phyloP scores from a whole-genome alignment of 495 filamentous ascomycete genomes.

The Lasiosphaeria miniovina region DNA sequence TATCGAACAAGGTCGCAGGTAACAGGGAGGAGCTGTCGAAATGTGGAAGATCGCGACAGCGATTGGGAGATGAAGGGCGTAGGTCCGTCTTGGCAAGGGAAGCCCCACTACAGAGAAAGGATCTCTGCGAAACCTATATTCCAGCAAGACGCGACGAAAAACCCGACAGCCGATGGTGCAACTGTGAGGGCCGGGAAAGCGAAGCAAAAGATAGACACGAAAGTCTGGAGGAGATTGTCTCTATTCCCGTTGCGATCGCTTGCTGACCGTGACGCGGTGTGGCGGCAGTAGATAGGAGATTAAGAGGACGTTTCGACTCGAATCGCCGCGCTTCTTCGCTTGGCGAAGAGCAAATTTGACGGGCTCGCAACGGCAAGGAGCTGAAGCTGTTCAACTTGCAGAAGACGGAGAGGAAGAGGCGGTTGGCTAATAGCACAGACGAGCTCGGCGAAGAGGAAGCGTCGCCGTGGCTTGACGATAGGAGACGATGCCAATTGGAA shows the following conservation, averaged over 20 bases:
- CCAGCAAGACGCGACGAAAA: slow-evolving; percentile 8
- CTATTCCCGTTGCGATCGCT: background rate
- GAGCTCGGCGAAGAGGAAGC: slow-evolving; percentile 11
- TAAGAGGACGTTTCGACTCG: slow-evolving; percentile 8
- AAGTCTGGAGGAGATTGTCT: background rate
- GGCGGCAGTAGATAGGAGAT: slow-evolving; percentile 2
- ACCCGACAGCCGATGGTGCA: slow-evolving; percentile 8
- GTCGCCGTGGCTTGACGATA: slow-evolving; percentile 5
- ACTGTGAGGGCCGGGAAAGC: slow-evolving; percentile 9
- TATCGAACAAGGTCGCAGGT: slow-evolving; percentile 35
- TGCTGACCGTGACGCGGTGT: background rate
- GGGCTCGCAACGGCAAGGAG: slow-evolving; percentile 6
- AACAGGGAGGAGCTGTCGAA: background rate
- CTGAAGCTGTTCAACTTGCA: slow-evolving; percentile 12
- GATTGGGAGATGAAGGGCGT: slow-evolving; percentile 4
- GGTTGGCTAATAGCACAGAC: slow-evolving; percentile 3
- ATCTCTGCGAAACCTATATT: background rate
- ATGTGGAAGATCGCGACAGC: background rate
- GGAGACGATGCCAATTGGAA: slow-evolving; percentile 16
- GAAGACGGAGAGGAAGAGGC: slow-evolving; percentile 1
- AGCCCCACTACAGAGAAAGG: slow-evolving; percentile 2
- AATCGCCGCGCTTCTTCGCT: background rate
- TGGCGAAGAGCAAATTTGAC: background rate
- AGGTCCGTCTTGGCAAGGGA: slow-evolving; percentile 6
- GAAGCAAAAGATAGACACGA: background rate